A percentile compares a stretch with the other conserved stretches of the same genome.
These are phyloP conservation scores for Pelargonium fulgidum DNA, from an alignment of 441 rosid species.

Conservation along the genomic window DNA sequence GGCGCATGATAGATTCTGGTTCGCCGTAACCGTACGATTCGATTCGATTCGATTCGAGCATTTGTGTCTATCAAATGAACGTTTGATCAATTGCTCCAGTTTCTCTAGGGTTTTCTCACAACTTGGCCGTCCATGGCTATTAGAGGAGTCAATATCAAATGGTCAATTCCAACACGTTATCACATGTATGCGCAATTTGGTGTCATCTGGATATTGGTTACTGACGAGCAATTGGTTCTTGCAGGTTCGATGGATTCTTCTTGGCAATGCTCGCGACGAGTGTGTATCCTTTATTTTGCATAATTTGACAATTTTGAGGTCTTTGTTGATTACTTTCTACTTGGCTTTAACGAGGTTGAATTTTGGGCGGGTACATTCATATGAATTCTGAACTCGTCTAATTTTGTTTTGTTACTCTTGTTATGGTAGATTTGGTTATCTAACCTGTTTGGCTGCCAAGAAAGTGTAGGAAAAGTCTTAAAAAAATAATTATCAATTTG, in stretches of 20 bases:
- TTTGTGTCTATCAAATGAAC: neutral
- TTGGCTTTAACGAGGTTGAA: neutral
- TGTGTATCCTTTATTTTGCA: conserved; percentile 68
- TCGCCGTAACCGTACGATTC: neutral
- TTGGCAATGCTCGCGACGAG: conserved; percentile 98
- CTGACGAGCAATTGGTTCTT: conserved; percentile 16
- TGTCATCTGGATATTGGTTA: neutral
- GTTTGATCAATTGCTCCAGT: neutral
- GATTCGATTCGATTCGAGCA: neutral
- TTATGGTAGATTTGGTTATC: neutral
- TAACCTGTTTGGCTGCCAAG: conserved; percentile 10
- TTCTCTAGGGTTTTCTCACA: neutral
- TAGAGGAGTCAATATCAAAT: conserved; percentile 89
- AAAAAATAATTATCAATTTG: neutral
- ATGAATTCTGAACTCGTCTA: neutral
- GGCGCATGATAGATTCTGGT: neutral
- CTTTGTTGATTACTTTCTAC: neutral
- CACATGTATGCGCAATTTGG: neutral
- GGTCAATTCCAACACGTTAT: conserved; percentile 35
- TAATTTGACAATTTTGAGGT: neutral
- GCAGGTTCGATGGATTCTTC: conserved; percentile 99
- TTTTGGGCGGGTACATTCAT: too few relatives aligned
- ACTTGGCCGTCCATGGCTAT: conserved; percentile 45
- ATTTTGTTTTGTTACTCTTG: neutral
- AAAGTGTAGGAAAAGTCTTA: neutral